Conservation (phyloP, 345 rosid genomes). For the Pseudoturritis turrita region DNA sequence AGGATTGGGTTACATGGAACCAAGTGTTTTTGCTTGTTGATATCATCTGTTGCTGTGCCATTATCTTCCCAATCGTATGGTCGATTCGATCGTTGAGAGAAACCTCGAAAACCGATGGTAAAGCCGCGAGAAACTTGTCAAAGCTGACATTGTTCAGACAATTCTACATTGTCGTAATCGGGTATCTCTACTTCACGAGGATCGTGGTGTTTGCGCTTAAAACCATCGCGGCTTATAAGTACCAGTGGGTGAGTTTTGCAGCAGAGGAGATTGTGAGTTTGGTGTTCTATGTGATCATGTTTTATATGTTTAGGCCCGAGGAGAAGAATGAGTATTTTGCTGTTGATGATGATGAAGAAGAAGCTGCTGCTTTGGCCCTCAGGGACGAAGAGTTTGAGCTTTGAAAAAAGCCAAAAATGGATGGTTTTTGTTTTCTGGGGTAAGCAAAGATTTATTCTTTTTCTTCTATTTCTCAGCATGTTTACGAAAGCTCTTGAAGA, state of each 20-base stretch:
- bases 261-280: conserved; percentile 89
- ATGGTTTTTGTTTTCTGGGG: not conserved
- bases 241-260: conserved; percentile 90
- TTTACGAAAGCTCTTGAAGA: not conserved
- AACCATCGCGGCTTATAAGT: conserved; percentile 85
- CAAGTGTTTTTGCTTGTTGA: conserved; percentile 86
- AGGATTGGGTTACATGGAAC: conserved; percentile 95
- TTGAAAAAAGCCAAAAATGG: conserved; percentile 19
- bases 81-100: conserved; percentile 83
- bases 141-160: conserved; percentile 83
- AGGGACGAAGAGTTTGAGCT: conserved; percentile 88
- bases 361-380: conserved; percentile 76
- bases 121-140: conserved; percentile 84
- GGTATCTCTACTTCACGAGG: conserved; percentile 85
- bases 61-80: conserved; percentile 97
- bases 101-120: conserved; percentile 89
- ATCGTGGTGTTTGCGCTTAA: conserved; percentile 83
- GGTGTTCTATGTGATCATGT: conserved; percentile 68
- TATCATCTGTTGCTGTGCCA: conserved; percentile 89
- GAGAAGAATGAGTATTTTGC: conserved; percentile 88
- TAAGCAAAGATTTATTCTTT: not conserved
- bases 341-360: conserved; percentile 89
- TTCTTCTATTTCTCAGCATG: not conserved
- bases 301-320: conserved; percentile 88
- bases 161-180: conserved; percentile 86